Base-by-base conservation (phyloP, 495 filamentous ascomycete genomes). In the Wilcoxina mikolae region DNA sequence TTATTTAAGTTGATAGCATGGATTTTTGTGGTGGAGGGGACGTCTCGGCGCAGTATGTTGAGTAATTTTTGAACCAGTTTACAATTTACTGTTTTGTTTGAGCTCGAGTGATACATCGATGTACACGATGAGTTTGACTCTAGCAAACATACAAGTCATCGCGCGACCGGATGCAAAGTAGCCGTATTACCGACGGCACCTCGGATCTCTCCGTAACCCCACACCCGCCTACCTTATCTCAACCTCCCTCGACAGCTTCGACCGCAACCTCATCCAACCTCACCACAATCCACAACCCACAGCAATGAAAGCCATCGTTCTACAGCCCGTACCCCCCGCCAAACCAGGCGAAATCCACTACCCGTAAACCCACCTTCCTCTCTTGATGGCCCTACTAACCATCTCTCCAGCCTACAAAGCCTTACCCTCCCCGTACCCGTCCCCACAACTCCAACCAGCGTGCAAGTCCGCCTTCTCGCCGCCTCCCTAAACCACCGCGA, bases 401-500 rank as follows among this genome's bases (percentile, higher is more conserved):
- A 28, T 42, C n/a, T 9, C 27, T 67, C 65, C 60, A 81, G 82
- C 41, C 81, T 89, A 56, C 69, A 78, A 60, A 65, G 82, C 44
- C 74, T 75, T 56, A 67, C 72, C 20, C 65, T 79, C 56, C 77
- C 84, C 52, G 68, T 70, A 46, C 81, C 80, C 26, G 52, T 48
- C 23, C 69, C 71, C 33, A 81, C 84, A 3, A 73, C 77, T 17
- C 74, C 76, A 17, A 67, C 69, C 54, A 78, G 91, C 58, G 68
- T 93, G 55, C 72, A 87, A 28, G 61, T 95, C 54, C 76, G 75
- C 55, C 61, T 95, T 62, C 74, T 74, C 28, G 83, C 87, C 41
- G 83, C 81, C 7, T 79, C 88, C 15, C 79, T 95, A 51, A 95
- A 95, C 71, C 89, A 94, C 72, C 83, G 86, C 51, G 88, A 95